Evolutionary conservation across 2,329 filamentous ascomycete genomes (phyloP).

Genomic region (Stemphylium beticola): DNA sequence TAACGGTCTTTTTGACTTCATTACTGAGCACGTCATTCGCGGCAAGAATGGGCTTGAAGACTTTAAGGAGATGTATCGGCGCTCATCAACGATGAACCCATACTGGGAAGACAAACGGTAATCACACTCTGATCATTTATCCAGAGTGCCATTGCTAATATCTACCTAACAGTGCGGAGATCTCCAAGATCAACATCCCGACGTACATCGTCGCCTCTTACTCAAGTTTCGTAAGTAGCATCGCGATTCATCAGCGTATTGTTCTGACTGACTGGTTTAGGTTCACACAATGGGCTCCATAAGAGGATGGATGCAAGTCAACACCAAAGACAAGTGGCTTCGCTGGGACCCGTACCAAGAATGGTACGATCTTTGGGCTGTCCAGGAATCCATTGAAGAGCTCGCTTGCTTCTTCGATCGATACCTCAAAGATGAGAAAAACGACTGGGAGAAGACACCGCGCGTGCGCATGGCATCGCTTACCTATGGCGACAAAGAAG

Average conservation of each 20-base stretch:
- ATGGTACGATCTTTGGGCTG: constrained; percentile 26
- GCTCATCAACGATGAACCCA: constrained; percentile 13
- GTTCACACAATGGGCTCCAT: constrained; percentile 25
- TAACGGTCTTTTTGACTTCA: constrained; percentile 12
- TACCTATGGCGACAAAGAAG: constrained; percentile 16
- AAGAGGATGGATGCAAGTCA: constrained; percentile 15
- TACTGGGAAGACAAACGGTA: constrained; percentile 23
- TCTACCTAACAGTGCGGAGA: background rate
- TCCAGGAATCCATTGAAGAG: constrained; percentile 16
- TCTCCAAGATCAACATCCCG: constrained; percentile 22
- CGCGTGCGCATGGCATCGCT: constrained; percentile 53
- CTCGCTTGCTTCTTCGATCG: constrained; percentile 53
- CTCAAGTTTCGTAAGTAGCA: constrained; percentile 9
- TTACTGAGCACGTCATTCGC: constrained; percentile 29
- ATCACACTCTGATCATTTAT: background rate
- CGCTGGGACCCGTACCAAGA: constrained; percentile 22
- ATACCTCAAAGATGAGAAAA: constrained; percentile 54
- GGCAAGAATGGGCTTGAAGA: constrained; percentile 16
- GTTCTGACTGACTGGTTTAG: background rate
- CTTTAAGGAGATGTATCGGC: constrained; percentile 18
- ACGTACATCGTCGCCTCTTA: constrained; percentile 21
- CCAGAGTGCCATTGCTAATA: background rate
- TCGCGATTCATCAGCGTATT: background rate
- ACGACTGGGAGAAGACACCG: constrained; percentile 58
- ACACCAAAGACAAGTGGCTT: constrained; percentile 23